phyloP scores from a whole-genome alignment of 2,329 filamentous ascomycete species.

The Chaetoscypha palmicola region DNA sequence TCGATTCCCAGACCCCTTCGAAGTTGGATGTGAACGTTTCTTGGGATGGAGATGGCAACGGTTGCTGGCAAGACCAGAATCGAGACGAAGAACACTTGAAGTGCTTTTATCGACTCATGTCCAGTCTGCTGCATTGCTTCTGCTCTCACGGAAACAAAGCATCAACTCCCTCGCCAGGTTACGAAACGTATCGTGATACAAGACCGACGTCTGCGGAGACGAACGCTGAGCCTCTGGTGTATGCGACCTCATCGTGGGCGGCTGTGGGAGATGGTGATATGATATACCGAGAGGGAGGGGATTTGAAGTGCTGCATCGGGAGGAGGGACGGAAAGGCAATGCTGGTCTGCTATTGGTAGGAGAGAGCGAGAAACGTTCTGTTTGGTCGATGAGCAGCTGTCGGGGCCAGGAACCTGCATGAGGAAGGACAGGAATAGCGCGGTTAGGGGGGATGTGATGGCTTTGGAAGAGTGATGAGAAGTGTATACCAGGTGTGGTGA shows the following conservation, averaged over 20 bases:
- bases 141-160: slow-evolving; percentile 11
- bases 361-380: not conserved
- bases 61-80: slow-evolving; percentile 15
- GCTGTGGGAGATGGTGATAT: slow-evolving; percentile 1
- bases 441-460: slow-evolving; percentile 10
- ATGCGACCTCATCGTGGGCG: slow-evolving; percentile 2
- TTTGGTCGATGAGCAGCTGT: slow-evolving; percentile 6
- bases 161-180: slow-evolving; percentile 15
- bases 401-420: slow-evolving; percentile 21
- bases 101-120: slow-evolving; percentile 18
- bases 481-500: slow-evolving; percentile 6
- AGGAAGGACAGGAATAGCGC: slow-evolving; percentile 18
- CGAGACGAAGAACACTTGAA: slow-evolving; percentile 11
- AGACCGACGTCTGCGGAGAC: slow-evolving; percentile 23
- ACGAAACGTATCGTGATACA: slow-evolving; percentile 29
- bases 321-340: not conserved
- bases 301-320: not conserved
- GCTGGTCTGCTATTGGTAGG: not conserved
- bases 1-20: slow-evolving; percentile 34
- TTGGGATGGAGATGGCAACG: slow-evolving; percentile 17
- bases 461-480: not conserved
- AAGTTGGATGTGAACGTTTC: slow-evolving; percentile 17
- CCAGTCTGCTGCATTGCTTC: slow-evolving; percentile 21
- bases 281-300: slow-evolving; percentile 2
- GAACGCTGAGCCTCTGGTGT: not conserved